Evolutionary conservation across 2,329 filamentous ascomycete species (phyloP), one percentile per base, ranked within the genome.

Genomic region (Penicillium verrucosum): DNA sequence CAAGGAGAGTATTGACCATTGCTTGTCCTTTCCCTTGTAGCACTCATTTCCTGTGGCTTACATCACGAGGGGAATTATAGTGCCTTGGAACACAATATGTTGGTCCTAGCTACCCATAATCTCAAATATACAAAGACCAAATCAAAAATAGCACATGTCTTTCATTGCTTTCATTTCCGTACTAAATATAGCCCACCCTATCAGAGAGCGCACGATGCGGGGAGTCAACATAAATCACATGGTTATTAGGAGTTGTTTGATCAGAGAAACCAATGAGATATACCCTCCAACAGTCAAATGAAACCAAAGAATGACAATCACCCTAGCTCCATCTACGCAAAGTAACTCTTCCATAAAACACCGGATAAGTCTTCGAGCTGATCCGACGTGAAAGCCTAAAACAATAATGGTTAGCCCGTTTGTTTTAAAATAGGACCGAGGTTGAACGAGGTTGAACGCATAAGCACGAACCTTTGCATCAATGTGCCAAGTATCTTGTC

Each of bases 271-370:
- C 29, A 30, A 56, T 38, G 42, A 45, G 25, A 43, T 41, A 43
- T 41, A 40, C 21, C 23, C 12, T 30, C n/a, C 4, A 7, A 16
- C 42, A 18, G 18, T 30, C n/a, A n/a, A 18, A 44, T 36, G 29
- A 18, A 37, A 43, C 21, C 2, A 12, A 56, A 51, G 38, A 32
- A 7, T 18, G n/a, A 4, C 2, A 16, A 37, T 25, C 16, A 43
- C 21, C 37, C 5, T 43, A 36, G 38, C 43, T 27, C 27, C 25
- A 45, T 27, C 36, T 79, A 96, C 40, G 92, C 95, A 79, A 99
- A 99, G 73, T 99, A 99, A 75, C 93, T 97, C 87, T 99, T 99
- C 94, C 94, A 99, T 51, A 99, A 80, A 46, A 99, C 95, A 51
- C 94, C 94, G 68, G 97, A 92, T 57, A 99, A 75, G 70, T 97